These are phyloP conservation scores for Candida easanensis DNA, from an alignment of 805 yeast species.

Conservation along the genomic window DNA sequence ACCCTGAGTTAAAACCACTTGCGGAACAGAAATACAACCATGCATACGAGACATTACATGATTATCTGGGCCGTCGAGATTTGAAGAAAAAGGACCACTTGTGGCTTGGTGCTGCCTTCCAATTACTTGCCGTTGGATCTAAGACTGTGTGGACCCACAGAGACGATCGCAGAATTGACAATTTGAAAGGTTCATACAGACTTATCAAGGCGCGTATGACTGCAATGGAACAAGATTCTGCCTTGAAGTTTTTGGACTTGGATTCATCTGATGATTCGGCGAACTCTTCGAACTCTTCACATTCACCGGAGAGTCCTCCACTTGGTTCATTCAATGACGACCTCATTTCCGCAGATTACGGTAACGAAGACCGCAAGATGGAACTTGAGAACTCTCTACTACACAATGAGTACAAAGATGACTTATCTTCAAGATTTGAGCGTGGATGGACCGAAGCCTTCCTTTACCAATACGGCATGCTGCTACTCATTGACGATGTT, in stretches of 20 bases:
- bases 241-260: not conserved
- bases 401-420: conserved; percentile 3
- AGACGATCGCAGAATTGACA: conserved; percentile 17
- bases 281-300: not conserved
- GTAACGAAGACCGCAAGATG: conserved; percentile 21
- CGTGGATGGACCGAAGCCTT: conserved; percentile 43
- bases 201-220: conserved; percentile 31
- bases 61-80: not conserved
- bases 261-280: not conserved
- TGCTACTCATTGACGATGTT: conserved; percentile 35
- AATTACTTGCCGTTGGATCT: conserved; percentile 37
- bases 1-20: conserved; percentile 25
- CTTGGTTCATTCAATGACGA: not conserved
- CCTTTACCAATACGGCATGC: conserved; percentile 40
- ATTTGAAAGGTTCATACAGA: conserved; percentile 34
- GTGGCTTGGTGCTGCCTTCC: conserved; percentile 40
- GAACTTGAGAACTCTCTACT: conserved; percentile 22
- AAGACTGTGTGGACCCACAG: conserved; percentile 29
- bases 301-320: conserved; percentile 1
- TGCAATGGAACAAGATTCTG: conserved; percentile 1
- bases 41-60: conserved; percentile 22
- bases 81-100: conserved; percentile 24
- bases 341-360: conserved; percentile 13
- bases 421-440: conserved; percentile 17
- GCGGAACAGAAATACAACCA: conserved; percentile 26